These are phyloP conservation scores for Panaeolus cyanescens DNA, from an alignment of 768 basidiomycete species.

Conservation along the genomic window DNA sequence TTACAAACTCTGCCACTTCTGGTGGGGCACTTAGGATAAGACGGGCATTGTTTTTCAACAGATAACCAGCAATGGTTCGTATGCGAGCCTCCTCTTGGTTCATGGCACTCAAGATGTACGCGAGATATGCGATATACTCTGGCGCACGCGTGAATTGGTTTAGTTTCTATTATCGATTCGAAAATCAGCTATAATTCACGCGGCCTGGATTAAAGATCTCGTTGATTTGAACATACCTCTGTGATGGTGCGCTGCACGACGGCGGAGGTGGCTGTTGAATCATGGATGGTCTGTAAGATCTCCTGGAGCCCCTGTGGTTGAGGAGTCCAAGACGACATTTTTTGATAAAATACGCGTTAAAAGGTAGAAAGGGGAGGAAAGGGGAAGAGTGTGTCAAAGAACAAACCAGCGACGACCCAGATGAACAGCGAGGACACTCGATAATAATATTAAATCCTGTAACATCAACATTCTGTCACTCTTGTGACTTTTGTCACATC, in stretches of 20 bases:
- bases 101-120: conserved; percentile 84
- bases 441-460: conserved; percentile 3
- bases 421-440: conserved; percentile 2
- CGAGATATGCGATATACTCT: conserved; percentile 95
- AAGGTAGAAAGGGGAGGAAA: conserved; percentile 24
- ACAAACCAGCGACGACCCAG: conserved; percentile 4
- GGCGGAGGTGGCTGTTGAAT: conserved; percentile 81
- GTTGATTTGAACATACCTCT: conserved; percentile 50
- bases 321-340: conserved; percentile 82
- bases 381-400: conserved; percentile 20
- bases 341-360: conserved; percentile 40
- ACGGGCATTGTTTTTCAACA: conserved; percentile 94
- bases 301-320: conserved; percentile 86
- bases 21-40: conserved; percentile 69
- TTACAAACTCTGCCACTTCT: conserved; percentile 72
- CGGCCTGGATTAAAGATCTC: conserved; percentile 4
- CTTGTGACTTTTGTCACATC: neutral
- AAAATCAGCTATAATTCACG: neutral
- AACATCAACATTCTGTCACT: conserved; percentile 4
- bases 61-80: conserved; percentile 92
- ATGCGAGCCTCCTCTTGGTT: conserved; percentile 88
- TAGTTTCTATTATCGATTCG: conserved; percentile 61
- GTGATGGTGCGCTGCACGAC: conserved; percentile 81
- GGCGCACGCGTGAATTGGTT: conserved; percentile 85
- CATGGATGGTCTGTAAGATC: conserved; percentile 88